Conservation (phyloP, 306 rosid genomes). For the Arachis hypogaea region DNA sequence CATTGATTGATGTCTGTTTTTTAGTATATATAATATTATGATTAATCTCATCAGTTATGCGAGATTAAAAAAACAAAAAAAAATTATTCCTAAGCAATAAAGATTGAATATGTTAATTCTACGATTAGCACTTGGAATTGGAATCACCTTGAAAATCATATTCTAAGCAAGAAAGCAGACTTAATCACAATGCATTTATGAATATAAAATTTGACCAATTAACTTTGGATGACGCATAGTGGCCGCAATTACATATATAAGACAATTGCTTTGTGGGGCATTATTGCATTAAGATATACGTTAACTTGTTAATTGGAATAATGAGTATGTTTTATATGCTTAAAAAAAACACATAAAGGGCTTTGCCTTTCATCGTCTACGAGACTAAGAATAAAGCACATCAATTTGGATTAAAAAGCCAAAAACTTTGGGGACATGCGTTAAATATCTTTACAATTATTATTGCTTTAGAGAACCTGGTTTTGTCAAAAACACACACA, state of each 20-base stretch:
- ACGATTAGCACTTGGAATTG: neutral
- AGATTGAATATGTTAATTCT: neutral
- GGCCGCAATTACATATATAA: slow-evolving; percentile 35
- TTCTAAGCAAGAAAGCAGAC: neutral
- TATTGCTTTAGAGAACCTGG: slow-evolving; percentile 30
- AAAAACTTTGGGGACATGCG: slow-evolving; percentile 52
- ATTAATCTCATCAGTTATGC: too few relatives aligned
- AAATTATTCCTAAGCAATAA: too few relatives aligned
- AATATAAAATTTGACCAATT: neutral
- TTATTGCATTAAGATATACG: slow-evolving; percentile 50
- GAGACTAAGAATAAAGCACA: slow-evolving; percentile 10
- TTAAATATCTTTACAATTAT: slow-evolving; percentile 32
- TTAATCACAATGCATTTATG: neutral
- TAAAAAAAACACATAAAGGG: slow-evolving; percentile 18
- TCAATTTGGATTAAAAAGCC: slow-evolving; percentile 55
- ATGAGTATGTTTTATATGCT: slow-evolving; percentile 25
- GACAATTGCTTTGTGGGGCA: slow-evolving; percentile 52
- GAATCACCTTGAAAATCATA: neutral
- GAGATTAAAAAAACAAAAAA: too few relatives aligned
- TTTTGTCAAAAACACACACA: slow-evolving; percentile 25
- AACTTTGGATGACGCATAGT: neutral
- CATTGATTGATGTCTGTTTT: too few relatives aligned
- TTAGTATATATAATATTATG: too few relatives aligned
- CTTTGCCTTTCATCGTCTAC: slow-evolving; percentile 31
- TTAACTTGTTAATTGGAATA: slow-evolving; percentile 32